Evolutionary conservation across 192 early-diverging fungal species (phyloP).

Genomic region (Mortierella hygrophila): DNA sequence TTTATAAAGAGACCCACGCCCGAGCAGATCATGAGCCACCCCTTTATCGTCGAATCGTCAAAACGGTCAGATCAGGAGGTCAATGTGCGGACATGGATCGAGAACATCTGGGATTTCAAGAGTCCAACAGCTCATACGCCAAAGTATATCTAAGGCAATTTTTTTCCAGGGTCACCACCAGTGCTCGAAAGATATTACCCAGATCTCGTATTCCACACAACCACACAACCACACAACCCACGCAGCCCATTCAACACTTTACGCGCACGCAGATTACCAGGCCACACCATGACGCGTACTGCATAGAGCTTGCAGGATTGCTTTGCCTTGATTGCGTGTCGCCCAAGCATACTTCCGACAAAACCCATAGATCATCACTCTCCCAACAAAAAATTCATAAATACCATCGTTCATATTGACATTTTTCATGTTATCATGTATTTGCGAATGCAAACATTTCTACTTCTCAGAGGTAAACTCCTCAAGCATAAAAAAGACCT

Average conservation of each 20-base stretch:
- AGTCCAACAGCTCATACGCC: conserved; percentile 42
- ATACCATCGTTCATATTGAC: background rate
- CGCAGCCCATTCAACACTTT: background rate
- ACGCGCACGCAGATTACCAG: background rate
- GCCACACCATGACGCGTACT: background rate
- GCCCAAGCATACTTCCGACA: too few species aligned
- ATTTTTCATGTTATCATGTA: background rate
- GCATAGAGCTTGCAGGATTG: background rate
- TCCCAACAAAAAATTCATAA: background rate
- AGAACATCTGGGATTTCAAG: conserved; percentile 72
- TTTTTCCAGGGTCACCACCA: too few species aligned
- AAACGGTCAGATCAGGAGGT: conserved; percentile 61
- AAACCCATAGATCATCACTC: too few species aligned
- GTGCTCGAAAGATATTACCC: too few species aligned
- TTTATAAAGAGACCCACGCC: conserved; percentile 76
- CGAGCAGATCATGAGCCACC: conserved; percentile 74
- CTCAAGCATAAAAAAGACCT: conserved; percentile 48
- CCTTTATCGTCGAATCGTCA: conserved; percentile 74
- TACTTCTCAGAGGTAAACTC: conserved; percentile 29
- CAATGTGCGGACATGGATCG: conserved; percentile 79
- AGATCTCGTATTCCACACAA: background rate
- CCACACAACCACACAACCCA: background rate
- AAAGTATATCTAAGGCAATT: conserved; percentile 20
- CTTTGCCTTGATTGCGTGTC: background rate
- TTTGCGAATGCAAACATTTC: background rate